Percentiles rank a stretch among this genome's conserved stretches.
Conservation (phyloP, 1,284 basidiomycete genomes). For the Apiotrichum sp. region DNA sequence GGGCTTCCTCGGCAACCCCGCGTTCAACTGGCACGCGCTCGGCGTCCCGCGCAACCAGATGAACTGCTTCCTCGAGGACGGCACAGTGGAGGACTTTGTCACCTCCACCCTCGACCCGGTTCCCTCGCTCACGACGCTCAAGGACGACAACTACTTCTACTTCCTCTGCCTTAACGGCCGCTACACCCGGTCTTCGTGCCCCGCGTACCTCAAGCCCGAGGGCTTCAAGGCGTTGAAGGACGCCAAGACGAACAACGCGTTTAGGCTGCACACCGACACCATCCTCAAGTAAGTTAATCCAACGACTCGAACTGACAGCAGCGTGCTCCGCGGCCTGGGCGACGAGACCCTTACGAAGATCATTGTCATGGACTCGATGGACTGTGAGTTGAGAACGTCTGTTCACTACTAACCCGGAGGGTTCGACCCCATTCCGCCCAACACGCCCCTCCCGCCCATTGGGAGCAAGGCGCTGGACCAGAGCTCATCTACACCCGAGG, state of each 20-base stretch:
- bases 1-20: slow-evolving; percentile 57
- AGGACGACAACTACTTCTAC: slow-evolving; percentile 64
- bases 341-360: slow-evolving; percentile 57
- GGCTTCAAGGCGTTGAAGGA: slow-evolving; percentile 60
- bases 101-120: slow-evolving; percentile 63
- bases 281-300: slow-evolving; percentile 59
- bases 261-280: slow-evolving; percentile 71
- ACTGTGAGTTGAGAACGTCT: slow-evolving; percentile 47
- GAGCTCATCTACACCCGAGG: slow-evolving; percentile 43
- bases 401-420: slow-evolving; percentile 26
- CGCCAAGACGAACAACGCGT: slow-evolving; percentile 54
- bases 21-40: slow-evolving; percentile 76
- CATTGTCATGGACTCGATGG: slow-evolving; percentile 75
- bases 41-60: slow-evolving; percentile 73
- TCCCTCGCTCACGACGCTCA: slow-evolving; percentile 52
- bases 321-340: slow-evolving; percentile 57
- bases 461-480: slow-evolving; percentile 37
- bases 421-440: slow-evolving; percentile 57
- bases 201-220: slow-evolving; percentile 62
- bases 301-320: slow-evolving; percentile 29
- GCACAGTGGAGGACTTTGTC: slow-evolving; percentile 57
- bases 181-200: slow-evolving; percentile 65
- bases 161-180: slow-evolving; percentile 60
- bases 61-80: slow-evolving; percentile 62
- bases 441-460: slow-evolving; percentile 42